Evolutionary conservation across 257 asterid genomes (phyloP).

Genomic region (Lavandula angustifolia): DNA sequence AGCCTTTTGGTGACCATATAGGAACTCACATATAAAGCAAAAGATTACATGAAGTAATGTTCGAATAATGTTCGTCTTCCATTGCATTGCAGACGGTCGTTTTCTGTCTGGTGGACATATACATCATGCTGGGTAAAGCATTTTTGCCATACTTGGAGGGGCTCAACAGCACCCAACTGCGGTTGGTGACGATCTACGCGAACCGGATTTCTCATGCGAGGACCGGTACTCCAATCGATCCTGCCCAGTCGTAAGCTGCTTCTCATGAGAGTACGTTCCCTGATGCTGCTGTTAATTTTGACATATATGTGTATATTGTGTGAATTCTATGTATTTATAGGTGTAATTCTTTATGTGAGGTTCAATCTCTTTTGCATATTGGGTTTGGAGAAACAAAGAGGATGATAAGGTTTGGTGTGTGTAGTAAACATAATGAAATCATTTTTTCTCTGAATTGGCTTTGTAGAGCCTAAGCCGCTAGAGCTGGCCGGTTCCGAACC

Average conservation of each 20-base stretch:
- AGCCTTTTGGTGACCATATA: no score
- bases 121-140: constrained; percentile 93
- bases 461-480: no score
- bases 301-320: constrained; percentile 48
- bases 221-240: constrained; percentile 78
- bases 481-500: no score
- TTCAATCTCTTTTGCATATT: constrained; percentile 29
- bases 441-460: background rate
- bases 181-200: constrained; percentile 92
- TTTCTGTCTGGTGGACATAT: constrained; percentile 94
- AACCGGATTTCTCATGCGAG: constrained; percentile 98
- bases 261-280: no score
- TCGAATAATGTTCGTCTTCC: constrained; percentile 23
- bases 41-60: background rate
- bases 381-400: constrained; percentile 23
- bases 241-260: constrained; percentile 50
- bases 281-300: constrained; percentile 37
- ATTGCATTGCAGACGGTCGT: constrained; percentile 81
- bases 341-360: constrained; percentile 32
- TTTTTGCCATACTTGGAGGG: constrained; percentile 95
- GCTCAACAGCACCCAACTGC: constrained; percentile 81
- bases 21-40: no score
- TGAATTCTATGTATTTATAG: constrained; percentile 33
- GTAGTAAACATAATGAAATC: constrained; percentile 38
- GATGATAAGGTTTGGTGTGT: constrained; percentile 33